These are phyloP conservation scores for Talaromyces trachyspermus DNA, from an alignment of 495 filamentous ascomycete genomes.

Conservation along the genomic window DNA sequence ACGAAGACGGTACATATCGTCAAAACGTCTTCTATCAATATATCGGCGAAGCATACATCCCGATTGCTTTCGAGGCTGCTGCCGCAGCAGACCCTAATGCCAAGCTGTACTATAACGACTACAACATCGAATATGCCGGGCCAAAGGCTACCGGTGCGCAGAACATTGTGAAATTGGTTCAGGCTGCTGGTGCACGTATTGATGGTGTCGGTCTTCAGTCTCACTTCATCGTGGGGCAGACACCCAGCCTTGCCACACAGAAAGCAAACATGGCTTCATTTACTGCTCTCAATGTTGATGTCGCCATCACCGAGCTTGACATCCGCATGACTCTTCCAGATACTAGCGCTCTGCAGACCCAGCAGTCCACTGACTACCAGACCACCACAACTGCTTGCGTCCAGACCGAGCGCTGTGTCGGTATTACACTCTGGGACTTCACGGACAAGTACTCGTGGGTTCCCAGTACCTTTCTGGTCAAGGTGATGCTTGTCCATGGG, in stretches of 20 bases:
- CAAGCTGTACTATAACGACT: constrained; percentile 63
- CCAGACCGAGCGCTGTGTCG: constrained; percentile 50
- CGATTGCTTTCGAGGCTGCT: constrained; percentile 41
- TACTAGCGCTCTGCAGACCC: constrained; percentile 34
- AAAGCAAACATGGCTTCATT: constrained; percentile 42
- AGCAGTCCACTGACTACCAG: constrained; percentile 53
- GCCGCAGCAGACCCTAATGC: constrained; percentile 37
- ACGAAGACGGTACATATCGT: constrained; percentile 41
- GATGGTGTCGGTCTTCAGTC: constrained; percentile 60
- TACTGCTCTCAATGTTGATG: constrained; percentile 46
- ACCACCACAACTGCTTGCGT: constrained; percentile 53
- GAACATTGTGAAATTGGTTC: constrained; percentile 45
- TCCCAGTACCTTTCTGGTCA: constrained; percentile 45
- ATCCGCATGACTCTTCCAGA: constrained; percentile 47
- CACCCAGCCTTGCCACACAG: constrained; percentile 39
- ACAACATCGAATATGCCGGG: constrained; percentile 53
- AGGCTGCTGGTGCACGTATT: constrained; percentile 46
- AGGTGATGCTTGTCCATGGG: constrained; percentile 46
- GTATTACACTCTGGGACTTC: constrained; percentile 62
- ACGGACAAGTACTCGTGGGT: constrained; percentile 58
- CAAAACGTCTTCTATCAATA: constrained; percentile 31
- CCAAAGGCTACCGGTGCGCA: constrained; percentile 39
- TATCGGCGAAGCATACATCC: constrained; percentile 38
- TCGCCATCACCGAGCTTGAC: constrained; percentile 58
- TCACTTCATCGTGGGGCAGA: constrained; percentile 51